Base-by-base conservation (phyloP, 2,329 filamentous ascomycete species). In the Rhytidhysteron rufulum region DNA sequence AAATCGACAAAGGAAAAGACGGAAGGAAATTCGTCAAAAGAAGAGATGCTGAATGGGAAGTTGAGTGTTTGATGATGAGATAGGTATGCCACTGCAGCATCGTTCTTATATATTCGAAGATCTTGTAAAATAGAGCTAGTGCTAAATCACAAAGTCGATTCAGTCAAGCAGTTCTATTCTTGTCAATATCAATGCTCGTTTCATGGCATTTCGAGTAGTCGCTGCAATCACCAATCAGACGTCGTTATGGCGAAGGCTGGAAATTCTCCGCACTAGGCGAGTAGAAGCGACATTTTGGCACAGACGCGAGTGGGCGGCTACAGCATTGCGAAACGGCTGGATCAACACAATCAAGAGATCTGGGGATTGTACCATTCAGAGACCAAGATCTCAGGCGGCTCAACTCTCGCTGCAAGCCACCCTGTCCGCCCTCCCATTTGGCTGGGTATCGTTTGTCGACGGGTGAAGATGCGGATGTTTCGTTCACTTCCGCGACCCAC, bases 171-270 rank as follows among this genome's bases (percentile, higher is more conserved):
- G 45, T 57, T 49, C 62, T 65, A 65, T 65, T 64, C 58, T 54
- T 61, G 55, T 54, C 40, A 47, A 32, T 48, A 37, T 41, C 36
- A 46, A 49, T 56, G 50, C 53, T 55, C 49, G 62, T 65, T 65
- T 63, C 60, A 65, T 49, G 45, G 42, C 29, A 56, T 59, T 49
- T 54, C 47, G 61, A 65, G 60, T 61, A 65, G 61, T 62, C 62
- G 62, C 62, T 59, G 54, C 33, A 32, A 27, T 34, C 39, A 50
- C 62, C 60, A 65, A 65, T 65, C 39, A 59, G 57, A 50, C 29
- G 41, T 34, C 35, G 43, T 50, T 44, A 57, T 39, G 36, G 52
- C 50, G 45, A 41, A 58, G 42, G 48, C 48, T 18, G 55, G 41
- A 56, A 63, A 62, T 51, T 57, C 51, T 61, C 60, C 58, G 60